phyloP scores from a whole-genome alignment of 352 stramenopile species.

The Pythium grandisporangium region DNA sequence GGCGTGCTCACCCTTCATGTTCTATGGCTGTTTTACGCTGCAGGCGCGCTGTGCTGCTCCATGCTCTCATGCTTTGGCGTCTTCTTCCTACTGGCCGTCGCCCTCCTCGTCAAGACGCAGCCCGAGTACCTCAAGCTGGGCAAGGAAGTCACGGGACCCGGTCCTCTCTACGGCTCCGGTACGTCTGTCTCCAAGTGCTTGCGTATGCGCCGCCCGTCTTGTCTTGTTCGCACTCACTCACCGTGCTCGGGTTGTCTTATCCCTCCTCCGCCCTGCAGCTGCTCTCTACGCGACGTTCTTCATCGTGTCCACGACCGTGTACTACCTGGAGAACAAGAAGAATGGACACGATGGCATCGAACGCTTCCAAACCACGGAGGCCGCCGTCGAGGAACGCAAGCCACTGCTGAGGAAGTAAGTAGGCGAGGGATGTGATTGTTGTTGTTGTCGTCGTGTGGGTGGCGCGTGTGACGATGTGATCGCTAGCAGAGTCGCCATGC shows the following conservation, averaged over 20 bases:
- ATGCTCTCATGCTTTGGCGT: constrained; percentile 65
- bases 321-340: constrained; percentile 66
- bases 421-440: too few species aligned
- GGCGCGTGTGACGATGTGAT: too few species aligned
- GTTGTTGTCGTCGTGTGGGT: too few species aligned
- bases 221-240: background rate
- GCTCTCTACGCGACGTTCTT: constrained; percentile 65
- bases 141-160: constrained; percentile 51
- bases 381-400: constrained; percentile 46
- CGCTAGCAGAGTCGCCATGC: too few species aligned
- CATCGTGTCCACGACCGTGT: constrained; percentile 53
- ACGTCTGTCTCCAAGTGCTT: background rate
- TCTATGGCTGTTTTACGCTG: background rate
- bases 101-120: constrained; percentile 60
- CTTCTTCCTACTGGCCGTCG: constrained; percentile 63
- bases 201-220: background rate
- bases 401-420: constrained; percentile 47
- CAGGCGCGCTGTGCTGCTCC: constrained; percentile 67
- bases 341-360: constrained; percentile 11
- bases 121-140: constrained; percentile 80
- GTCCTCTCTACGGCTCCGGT: constrained; percentile 64
- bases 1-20: background rate
- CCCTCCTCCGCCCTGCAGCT: constrained; percentile 24
- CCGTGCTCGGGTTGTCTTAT: background rate
- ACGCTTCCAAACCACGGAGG: constrained; percentile 33